Evolutionary conservation across 1,284 basidiomycete genomes (phyloP).

Genomic region (Trametes sp.): DNA sequence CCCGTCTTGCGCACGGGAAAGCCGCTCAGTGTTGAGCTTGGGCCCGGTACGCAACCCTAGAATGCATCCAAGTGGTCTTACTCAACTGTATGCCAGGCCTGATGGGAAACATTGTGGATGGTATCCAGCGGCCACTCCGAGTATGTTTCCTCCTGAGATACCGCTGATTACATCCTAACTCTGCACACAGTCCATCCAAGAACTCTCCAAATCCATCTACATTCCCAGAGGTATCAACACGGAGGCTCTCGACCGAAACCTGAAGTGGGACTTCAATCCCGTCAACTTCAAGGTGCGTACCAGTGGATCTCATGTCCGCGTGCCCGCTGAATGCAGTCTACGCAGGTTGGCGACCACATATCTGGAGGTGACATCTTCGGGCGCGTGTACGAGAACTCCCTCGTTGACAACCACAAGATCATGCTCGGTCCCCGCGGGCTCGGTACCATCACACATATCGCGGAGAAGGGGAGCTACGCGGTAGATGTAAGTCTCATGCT

Average conservation of each 20-base stretch:
- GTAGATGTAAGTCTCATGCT: constrained; percentile 73
- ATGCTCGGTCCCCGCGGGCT: constrained; percentile 95
- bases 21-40: constrained; percentile 96
- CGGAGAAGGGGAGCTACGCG: constrained; percentile 93
- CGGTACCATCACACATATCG: constrained; percentile 94
- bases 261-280: constrained; percentile 98
- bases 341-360: constrained; percentile 94
- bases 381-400: constrained; percentile 95
- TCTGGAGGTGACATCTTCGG: constrained; percentile 98
- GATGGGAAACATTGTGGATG: constrained; percentile 99
- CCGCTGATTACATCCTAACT: constrained; percentile 29
- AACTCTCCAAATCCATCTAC: constrained; percentile 97
- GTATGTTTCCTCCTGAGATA: constrained; percentile 51
- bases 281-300: constrained; percentile 71
- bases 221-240: constrained; percentile 99
- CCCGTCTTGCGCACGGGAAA: constrained; percentile 98
- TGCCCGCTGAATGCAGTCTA: background rate
- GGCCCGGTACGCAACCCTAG: constrained; percentile 74
- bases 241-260: constrained; percentile 87
- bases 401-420: constrained; percentile 97
- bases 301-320: background rate
- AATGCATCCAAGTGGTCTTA: constrained; percentile 4
- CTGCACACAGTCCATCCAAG: constrained; percentile 83
- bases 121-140: constrained; percentile 91
- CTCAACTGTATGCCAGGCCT: constrained; percentile 61